Conservation (phyloP, 257 asterid species). For the Cinchona pubescens region DNA sequence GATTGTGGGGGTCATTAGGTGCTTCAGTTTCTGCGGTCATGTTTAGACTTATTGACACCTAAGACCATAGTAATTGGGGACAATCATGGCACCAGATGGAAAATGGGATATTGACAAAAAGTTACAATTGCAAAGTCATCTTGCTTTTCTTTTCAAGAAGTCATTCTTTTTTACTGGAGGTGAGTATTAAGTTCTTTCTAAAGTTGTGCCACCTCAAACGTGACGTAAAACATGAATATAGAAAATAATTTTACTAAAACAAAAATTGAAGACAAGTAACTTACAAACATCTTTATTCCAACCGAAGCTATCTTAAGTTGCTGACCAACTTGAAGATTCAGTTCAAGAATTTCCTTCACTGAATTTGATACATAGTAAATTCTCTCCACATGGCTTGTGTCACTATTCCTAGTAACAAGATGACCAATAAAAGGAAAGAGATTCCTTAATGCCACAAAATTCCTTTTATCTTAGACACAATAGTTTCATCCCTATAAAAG, state of each 20-base stretch:
- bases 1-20: too few relatives aligned
- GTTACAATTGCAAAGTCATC: not conserved
- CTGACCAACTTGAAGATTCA: conserved; percentile 77
- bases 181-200: not conserved
- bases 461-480: conserved; percentile 59
- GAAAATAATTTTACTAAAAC: not conserved
- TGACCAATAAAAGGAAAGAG: conserved; percentile 82
- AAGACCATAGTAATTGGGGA: not conserved
- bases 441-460: conserved; percentile 79
- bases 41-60: not conserved
- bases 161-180: not conserved
- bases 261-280: conserved; percentile 33
- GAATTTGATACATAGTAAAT: conserved; percentile 73
- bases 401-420: conserved; percentile 76
- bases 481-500: conserved; percentile 65
- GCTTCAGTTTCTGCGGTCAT: too few relatives aligned
- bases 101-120: not conserved
- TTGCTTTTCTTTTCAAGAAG: too few relatives aligned
- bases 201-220: not conserved
- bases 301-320: conserved; percentile 94
- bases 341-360: conserved; percentile 76
- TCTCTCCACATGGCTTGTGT: conserved; percentile 74
- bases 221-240: too few relatives aligned
- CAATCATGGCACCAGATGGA: not conserved
- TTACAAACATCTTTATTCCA: conserved; percentile 97